phyloP scores from a whole-genome alignment of 257 asterid species.

The Solanum chmielewskii region DNA sequence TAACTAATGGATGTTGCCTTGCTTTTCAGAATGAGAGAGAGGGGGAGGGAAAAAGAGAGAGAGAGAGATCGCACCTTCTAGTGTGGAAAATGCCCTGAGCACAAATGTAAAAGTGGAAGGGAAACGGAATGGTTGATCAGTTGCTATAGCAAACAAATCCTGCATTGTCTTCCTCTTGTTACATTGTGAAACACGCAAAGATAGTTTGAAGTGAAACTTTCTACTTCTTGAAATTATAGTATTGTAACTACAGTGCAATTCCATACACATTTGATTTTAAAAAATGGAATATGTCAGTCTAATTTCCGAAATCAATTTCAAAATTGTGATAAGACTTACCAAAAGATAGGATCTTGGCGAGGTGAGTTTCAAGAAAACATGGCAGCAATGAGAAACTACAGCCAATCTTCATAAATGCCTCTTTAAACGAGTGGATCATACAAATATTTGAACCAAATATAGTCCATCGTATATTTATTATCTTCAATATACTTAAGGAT shows the following conservation, averaged over 20 bases:
- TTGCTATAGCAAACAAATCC: constrained; percentile 98
- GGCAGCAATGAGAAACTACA: not conserved
- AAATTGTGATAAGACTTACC: not conserved
- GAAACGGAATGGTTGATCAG: constrained; percentile 94
- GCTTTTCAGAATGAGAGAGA: not conserved
- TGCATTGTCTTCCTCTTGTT: constrained; percentile 19
- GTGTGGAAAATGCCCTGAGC: constrained; percentile 90
- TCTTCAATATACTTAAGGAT: not conserved
- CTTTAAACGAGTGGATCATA: not conserved
- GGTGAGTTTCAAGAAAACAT: not conserved
- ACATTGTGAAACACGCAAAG: not conserved
- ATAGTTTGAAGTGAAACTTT: not conserved
- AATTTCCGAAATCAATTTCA: not conserved
- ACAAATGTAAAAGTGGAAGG: constrained; percentile 93
- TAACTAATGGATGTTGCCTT: not conserved
- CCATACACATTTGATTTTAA: not conserved
- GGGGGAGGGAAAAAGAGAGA: constrained; percentile 6
- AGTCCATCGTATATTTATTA: not conserved
- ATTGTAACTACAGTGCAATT: not conserved
- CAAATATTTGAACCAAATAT: not conserved
- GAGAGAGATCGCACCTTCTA: constrained; percentile 62
- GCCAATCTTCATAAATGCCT: not conserved
- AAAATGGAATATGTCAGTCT: not conserved
- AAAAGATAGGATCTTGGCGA: not conserved
- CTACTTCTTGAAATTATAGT: not conserved